A percentile compares a stretch with the other conserved stretches of the same genome.
Evolutionary conservation across 23 red algal genomes (phyloP).

Genomic region (Cyanidiococcus yangmingshanensis): DNA sequence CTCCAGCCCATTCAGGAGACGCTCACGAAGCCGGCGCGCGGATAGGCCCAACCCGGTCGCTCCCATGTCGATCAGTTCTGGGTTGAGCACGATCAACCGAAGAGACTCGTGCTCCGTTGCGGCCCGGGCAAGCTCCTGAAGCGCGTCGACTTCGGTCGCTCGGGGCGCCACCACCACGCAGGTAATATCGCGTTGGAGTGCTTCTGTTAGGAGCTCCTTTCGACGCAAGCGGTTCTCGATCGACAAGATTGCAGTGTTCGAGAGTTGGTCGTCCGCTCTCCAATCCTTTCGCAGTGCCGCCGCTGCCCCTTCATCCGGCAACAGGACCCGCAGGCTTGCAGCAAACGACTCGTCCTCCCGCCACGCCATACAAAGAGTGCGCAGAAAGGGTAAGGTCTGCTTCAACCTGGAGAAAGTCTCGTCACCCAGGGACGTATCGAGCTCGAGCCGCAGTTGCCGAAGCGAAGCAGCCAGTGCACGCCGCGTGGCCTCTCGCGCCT

Average conservation of each 20-base stretch:
- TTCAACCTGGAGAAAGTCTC: slow-evolving; percentile 76
- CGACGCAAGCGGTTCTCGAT: slow-evolving; percentile 18
- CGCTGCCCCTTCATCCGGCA: slow-evolving; percentile 73
- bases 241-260: slow-evolving; percentile 2
- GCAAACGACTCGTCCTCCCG: neutral
- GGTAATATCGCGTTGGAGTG: neutral
- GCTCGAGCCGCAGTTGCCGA: slow-evolving; percentile 37
- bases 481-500: slow-evolving; percentile 8
- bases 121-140: slow-evolving; percentile 33
- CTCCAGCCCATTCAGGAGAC: slow-evolving; percentile 49
- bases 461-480: neutral
- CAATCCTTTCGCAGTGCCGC: slow-evolving; percentile 50
- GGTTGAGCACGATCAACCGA: slow-evolving; percentile 59
- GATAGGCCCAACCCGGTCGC: slow-evolving; percentile 71
- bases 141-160: slow-evolving; percentile 46
- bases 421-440: slow-evolving; percentile 65
- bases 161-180: slow-evolving; percentile 26
- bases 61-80: slow-evolving; percentile 88
- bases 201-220: slow-evolving; percentile 31
- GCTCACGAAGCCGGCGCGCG: slow-evolving; percentile 46
- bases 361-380: slow-evolving; percentile 11
- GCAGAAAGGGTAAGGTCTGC: slow-evolving; percentile 45
- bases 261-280: slow-evolving; percentile 3
- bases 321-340: slow-evolving; percentile 24
- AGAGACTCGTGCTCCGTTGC: slow-evolving; percentile 25